Conservation (phyloP, 2,329 filamentous ascomycete genomes). For the Acephala macrosclerotiorum region DNA sequence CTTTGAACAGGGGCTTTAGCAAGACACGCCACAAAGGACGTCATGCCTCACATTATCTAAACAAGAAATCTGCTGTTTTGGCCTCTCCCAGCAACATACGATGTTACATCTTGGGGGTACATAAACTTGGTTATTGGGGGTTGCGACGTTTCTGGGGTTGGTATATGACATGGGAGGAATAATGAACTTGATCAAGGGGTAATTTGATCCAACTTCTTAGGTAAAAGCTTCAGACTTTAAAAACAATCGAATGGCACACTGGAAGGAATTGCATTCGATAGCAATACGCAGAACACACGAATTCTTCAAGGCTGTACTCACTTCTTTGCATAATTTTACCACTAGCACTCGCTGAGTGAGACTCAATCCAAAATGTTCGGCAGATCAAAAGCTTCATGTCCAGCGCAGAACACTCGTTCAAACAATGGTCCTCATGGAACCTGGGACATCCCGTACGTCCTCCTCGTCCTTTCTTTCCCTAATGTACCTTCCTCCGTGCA, state of each 20-base stretch:
- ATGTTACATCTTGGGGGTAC: background rate
- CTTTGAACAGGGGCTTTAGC: constrained; percentile 10
- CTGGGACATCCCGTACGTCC: constrained; percentile 18
- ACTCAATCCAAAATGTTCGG: constrained; percentile 20
- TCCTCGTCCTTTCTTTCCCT: too few species aligned
- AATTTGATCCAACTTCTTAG: background rate
- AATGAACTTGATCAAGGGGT: background rate
- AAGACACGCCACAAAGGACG: constrained; percentile 19
- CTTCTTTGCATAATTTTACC: background rate
- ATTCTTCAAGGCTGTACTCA: too few species aligned
- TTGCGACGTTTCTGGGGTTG: background rate
- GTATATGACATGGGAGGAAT: background rate
- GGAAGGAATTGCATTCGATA: background rate
- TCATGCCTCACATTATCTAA: constrained; percentile 11
- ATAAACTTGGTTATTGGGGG: background rate
- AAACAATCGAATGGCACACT: background rate
- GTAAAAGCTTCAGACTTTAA: background rate
- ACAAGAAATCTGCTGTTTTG: background rate
- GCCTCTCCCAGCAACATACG: background rate
- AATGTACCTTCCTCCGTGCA: background rate
- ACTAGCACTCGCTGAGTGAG: background rate
- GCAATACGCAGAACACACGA: too few species aligned
- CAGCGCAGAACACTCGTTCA: constrained; percentile 5
- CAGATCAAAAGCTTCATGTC: constrained; percentile 3
- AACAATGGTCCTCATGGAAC: background rate